Evolutionary conservation across 306 rosid genomes (phyloP).

Genomic region (Alnus rubra): DNA sequence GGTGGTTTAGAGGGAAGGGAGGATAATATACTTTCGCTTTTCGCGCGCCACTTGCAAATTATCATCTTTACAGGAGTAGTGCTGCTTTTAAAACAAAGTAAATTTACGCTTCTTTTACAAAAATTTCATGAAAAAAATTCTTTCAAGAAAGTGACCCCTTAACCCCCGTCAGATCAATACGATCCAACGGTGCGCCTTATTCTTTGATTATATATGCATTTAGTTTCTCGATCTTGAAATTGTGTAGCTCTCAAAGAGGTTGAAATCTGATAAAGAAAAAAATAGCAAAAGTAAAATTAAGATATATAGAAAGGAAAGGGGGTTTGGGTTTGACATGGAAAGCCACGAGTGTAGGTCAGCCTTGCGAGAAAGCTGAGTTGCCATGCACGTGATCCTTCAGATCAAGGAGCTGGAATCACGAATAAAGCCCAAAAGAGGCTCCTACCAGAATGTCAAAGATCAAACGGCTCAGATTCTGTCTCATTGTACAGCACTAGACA

Average conservation of each 20-base stretch:
- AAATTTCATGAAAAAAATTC: constrained; percentile 46
- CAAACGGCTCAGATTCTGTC: constrained; percentile 41
- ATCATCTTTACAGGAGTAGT: constrained; percentile 54
- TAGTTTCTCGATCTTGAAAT: constrained; percentile 40
- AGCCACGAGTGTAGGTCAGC: constrained; percentile 56
- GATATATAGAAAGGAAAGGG: constrained; percentile 39
- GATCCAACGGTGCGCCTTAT: constrained; percentile 29
- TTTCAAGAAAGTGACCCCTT: constrained; percentile 47
- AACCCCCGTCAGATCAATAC: constrained; percentile 37
- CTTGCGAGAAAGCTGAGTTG: constrained; percentile 45
- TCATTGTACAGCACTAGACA: background rate
- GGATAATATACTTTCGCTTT: constrained; percentile 39
- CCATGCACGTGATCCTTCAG: no score
- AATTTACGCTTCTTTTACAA: constrained; percentile 19
- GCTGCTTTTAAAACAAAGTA: constrained; percentile 28
- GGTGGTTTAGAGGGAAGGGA: no score
- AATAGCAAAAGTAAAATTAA: constrained; percentile 24
- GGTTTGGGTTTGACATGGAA: constrained; percentile 46
- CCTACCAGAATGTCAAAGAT: constrained; percentile 49
- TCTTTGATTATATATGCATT: constrained; percentile 35
- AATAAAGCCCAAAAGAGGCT: no score
- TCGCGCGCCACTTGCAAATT: constrained; percentile 48
- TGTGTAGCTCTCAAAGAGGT: constrained; percentile 44
- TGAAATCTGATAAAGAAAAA: constrained; percentile 48
- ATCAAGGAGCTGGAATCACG: no score